phyloP scores from a whole-genome alignment of 1,284 basidiomycete genomes.

The Tilletia indica region DNA sequence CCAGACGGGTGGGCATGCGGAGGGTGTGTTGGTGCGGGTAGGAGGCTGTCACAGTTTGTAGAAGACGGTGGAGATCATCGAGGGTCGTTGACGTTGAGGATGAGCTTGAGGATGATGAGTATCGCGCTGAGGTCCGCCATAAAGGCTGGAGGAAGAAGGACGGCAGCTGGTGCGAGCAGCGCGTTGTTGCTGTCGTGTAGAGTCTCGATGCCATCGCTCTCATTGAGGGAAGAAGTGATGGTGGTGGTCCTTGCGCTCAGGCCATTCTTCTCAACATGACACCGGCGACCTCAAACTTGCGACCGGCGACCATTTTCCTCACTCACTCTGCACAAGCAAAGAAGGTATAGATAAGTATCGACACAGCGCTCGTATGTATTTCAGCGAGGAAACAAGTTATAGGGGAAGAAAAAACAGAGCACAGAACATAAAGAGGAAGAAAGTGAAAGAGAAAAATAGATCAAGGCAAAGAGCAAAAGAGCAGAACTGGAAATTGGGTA shows the following conservation, averaged over 20 bases:
- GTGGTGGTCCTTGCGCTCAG: no score
- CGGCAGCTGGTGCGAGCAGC: not conserved
- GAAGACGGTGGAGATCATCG: constrained; percentile 14
- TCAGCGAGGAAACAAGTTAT: not conserved
- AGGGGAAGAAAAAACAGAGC: not conserved
- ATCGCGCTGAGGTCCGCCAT: not conserved
- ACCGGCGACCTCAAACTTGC: no score
- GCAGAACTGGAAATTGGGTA: not conserved
- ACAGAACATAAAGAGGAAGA: not conserved
- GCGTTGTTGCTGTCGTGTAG: not conserved
- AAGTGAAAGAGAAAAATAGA: not conserved
- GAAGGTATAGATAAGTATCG: no score
- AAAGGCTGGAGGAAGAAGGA: not conserved
- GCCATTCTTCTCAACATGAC: no score
- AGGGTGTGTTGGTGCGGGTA: constrained; percentile 7
- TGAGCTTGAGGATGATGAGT: not conserved
- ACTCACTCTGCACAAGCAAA: no score
- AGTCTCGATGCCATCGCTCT: not conserved
- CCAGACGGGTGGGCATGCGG: constrained; percentile 10
- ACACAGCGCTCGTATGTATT: no score
- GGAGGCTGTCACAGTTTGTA: constrained; percentile 2
- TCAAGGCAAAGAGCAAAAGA: not conserved
- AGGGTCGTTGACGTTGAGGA: not conserved
- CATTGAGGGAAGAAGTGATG: no score
- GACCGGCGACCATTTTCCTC: no score